Percentiles rank a stretch among this genome's conserved stretches.
Conservation (phyloP, 2,329 filamentous ascomycete genomes). For the Xylaria sp. region DNA sequence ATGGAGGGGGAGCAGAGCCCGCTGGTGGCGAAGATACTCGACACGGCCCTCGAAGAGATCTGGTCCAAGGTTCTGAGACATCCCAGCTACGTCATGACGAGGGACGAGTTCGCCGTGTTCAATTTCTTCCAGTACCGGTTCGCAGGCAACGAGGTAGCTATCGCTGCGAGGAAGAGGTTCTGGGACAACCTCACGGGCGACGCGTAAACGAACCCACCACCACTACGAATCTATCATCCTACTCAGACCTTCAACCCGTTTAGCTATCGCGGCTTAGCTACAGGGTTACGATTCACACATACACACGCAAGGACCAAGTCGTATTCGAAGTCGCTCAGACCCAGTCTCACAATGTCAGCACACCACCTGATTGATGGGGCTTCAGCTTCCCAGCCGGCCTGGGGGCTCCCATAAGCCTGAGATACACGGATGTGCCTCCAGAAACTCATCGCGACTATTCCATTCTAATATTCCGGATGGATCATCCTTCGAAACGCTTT, state of each 20-base stretch:
- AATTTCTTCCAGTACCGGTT: conserved; percentile 79
- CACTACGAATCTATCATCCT: no score
- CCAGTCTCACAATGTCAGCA: conserved; percentile 37
- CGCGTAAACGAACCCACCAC: background rate
- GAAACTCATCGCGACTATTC: conserved; percentile 58
- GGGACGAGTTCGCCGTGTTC: conserved; percentile 82
- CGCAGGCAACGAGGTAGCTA: conserved; percentile 51
- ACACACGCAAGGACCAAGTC: no score
- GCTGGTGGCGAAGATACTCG: conserved; percentile 65
- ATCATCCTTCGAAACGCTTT: conserved; percentile 50
- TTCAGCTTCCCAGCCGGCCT: conserved; percentile 59
- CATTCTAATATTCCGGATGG: no score
- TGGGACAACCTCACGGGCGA: conserved; percentile 49
- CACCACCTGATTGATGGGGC: conserved; percentile 39
- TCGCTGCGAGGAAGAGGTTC: conserved; percentile 53
- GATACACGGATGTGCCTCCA: conserved; percentile 32
- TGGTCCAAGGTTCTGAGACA: conserved; percentile 69
- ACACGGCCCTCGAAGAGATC: conserved; percentile 63
- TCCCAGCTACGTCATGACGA: conserved; percentile 72
- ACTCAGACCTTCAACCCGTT: no score
- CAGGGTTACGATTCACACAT: no score
- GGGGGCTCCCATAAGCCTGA: conserved; percentile 44
- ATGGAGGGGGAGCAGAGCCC: conserved; percentile 67
- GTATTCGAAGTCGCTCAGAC: conserved; percentile 39
- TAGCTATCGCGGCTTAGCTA: no score